Percentiles rank a stretch among this genome's conserved stretches.
Conservation (phyloP, 1,139 yeast species). For the Hyphopichia burtonii region DNA sequence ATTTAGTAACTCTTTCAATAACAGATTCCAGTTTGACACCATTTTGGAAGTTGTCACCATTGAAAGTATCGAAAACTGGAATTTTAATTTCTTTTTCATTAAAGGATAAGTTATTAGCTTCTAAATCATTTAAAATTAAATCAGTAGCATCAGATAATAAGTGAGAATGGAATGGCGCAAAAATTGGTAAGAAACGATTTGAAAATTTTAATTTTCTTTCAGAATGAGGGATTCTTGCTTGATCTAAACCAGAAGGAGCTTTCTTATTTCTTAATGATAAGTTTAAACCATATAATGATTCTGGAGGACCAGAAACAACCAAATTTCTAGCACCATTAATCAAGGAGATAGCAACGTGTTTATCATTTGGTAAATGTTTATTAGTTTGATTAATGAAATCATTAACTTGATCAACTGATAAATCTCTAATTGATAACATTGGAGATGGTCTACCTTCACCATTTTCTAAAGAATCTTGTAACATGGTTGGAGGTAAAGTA, state of each 20-base stretch:
- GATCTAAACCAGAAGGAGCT: slow-evolving; percentile 93
- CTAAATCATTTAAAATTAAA: slow-evolving; percentile 64
- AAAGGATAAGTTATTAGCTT: slow-evolving; percentile 54
- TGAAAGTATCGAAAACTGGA: slow-evolving; percentile 90
- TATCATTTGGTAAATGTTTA: slow-evolving; percentile 87
- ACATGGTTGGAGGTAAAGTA: slow-evolving; percentile 88
- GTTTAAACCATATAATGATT: slow-evolving; percentile 95
- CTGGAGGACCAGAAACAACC: slow-evolving; percentile 98
- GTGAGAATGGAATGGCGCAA: slow-evolving; percentile 96
- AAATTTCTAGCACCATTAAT: slow-evolving; percentile 94
- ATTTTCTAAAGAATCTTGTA: slow-evolving; percentile 88
- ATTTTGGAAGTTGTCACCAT: slow-evolving; percentile 74
- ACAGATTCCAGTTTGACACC: slow-evolving; percentile 39
- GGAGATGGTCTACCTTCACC: slow-evolving; percentile 98
- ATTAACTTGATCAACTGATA: slow-evolving; percentile 77
- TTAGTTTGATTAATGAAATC: slow-evolving; percentile 80
- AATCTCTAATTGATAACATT: slow-evolving; percentile 91
- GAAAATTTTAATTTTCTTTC: slow-evolving; percentile 92
- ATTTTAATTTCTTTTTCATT: slow-evolving; percentile 57
- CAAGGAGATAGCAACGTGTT: slow-evolving; percentile 87
- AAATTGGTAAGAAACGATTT: slow-evolving; percentile 90
- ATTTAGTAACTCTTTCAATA: slow-evolving; percentile 58
- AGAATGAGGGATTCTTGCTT: slow-evolving; percentile 88
- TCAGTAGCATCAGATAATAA: slow-evolving; percentile 72
- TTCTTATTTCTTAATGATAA: slow-evolving; percentile 88